phyloP scores from a whole-genome alignment of 2,329 filamentous ascomycete species.

The Trichoderma sp. region DNA sequence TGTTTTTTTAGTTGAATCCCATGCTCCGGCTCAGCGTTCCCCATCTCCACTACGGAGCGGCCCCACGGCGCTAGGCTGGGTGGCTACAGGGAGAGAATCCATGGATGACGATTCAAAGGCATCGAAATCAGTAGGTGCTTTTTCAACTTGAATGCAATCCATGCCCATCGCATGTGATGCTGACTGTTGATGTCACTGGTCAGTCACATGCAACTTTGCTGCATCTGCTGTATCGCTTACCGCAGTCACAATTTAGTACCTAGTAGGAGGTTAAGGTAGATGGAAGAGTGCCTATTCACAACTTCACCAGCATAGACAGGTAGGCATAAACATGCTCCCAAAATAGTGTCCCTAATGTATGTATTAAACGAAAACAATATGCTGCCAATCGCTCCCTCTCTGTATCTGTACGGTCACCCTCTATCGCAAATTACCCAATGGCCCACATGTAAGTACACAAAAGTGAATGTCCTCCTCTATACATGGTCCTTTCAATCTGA shows the following conservation, averaged over 20 bases:
- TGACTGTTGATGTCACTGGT: not conserved
- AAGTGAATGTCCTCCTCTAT: constrained; percentile 18
- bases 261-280: too few relatives aligned
- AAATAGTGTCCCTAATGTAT: not conserved
- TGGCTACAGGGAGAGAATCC: not conserved
- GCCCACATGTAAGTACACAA: not conserved
- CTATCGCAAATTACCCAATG: constrained; percentile 15
- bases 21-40: not conserved
- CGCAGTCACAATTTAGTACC: not conserved
- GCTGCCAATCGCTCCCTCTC: not conserved
- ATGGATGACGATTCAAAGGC: not conserved
- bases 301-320: not conserved
- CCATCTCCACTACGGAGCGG: constrained; percentile 10
- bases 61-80: constrained; percentile 10
- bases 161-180: not conserved
- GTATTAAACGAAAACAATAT: not conserved
- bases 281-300: not conserved
- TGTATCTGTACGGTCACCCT: not conserved
- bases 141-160: not conserved
- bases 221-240: not conserved
- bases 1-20: not conserved
- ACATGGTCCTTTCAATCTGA: constrained; percentile 19
- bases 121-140: not conserved
- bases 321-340: not conserved
- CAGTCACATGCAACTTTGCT: not conserved